Conservation (phyloP, 768 basidiomycete species). For the Termitomyces sp. region DNA sequence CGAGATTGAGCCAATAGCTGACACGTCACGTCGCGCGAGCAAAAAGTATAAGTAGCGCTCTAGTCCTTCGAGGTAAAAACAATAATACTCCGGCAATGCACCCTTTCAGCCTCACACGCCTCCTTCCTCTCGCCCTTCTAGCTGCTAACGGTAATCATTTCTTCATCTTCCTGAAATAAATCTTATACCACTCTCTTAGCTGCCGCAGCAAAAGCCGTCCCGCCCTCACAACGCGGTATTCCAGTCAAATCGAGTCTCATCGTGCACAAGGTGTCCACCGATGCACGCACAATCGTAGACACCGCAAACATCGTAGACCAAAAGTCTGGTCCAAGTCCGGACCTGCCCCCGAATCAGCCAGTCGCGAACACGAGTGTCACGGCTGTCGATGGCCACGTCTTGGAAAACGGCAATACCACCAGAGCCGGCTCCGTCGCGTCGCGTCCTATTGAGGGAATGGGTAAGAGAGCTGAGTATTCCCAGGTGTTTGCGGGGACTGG, state of each 20-base stretch:
- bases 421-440: background rate
- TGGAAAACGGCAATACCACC: slow-evolving; percentile 8
- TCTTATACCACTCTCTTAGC: no score
- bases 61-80: background rate
- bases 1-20: background rate
- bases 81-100: background rate
- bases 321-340: slow-evolving; percentile 26
- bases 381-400: slow-evolving; percentile 37
- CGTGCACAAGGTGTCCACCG: slow-evolving; percentile 2
- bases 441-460: background rate
- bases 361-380: slow-evolving; percentile 32
- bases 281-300: slow-evolving; percentile 21
- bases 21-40: background rate
- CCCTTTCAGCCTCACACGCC: background rate
- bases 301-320: slow-evolving; percentile 32
- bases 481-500: slow-evolving; percentile 34
- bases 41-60: background rate
- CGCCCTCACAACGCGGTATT: slow-evolving; percentile 3
- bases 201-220: background rate
- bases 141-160: background rate
- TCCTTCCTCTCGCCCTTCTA: slow-evolving; percentile 6
- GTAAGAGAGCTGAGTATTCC: slow-evolving; percentile 21
- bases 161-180: no score
- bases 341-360: slow-evolving; percentile 27
- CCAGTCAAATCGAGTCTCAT: background rate